These are phyloP conservation scores for Hyaloraphidium curvatum DNA, from an alignment of 192 early-diverging fungal genomes.

Conservation along the genomic window DNA sequence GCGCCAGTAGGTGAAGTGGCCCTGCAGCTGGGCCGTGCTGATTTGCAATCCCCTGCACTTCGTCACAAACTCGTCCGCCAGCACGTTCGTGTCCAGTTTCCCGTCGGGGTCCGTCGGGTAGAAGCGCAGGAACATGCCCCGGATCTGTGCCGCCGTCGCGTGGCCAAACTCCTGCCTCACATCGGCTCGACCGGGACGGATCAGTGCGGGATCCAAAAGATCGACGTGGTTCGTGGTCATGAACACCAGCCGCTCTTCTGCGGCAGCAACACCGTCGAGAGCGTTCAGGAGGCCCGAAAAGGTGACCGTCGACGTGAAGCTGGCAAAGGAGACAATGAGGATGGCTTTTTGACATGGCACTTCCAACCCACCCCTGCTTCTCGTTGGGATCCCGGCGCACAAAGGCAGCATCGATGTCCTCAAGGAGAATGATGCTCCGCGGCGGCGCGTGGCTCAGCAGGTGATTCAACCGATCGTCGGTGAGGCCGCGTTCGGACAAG, in stretches of 20 bases:
- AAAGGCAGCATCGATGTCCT: slow-evolving; percentile 76
- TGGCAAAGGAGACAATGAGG: neutral
- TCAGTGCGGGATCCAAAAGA: slow-evolving; percentile 51
- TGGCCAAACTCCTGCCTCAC: slow-evolving; percentile 53
- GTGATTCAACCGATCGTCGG: slow-evolving; percentile 65
- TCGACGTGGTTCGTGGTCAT: slow-evolving; percentile 83
- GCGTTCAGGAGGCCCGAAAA: slow-evolving; percentile 78
- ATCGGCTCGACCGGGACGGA: slow-evolving; percentile 66
- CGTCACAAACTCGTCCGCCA: slow-evolving; percentile 54
- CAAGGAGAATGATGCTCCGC: slow-evolving; percentile 57
- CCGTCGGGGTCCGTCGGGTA: slow-evolving; percentile 27
- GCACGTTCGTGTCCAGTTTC: neutral
- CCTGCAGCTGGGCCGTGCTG: slow-evolving; percentile 79
- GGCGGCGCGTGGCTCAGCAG: slow-evolving; percentile 59
- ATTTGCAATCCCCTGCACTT: slow-evolving; percentile 27
- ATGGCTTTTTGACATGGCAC: neutral
- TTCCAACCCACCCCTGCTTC: slow-evolving; percentile 37
- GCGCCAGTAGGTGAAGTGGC: slow-evolving; percentile 83
- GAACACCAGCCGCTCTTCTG: slow-evolving; percentile 74
- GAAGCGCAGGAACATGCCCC: slow-evolving; percentile 60
- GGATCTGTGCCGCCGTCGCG: slow-evolving; percentile 44
- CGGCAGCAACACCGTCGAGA: slow-evolving; percentile 67
- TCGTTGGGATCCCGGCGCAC: slow-evolving; percentile 42
- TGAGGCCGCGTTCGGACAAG: slow-evolving; percentile 57
- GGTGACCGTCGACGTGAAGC: slow-evolving; percentile 57